phyloP scores from a whole-genome alignment of 2,329 filamentous ascomycete species.

The Oidium heveae region DNA sequence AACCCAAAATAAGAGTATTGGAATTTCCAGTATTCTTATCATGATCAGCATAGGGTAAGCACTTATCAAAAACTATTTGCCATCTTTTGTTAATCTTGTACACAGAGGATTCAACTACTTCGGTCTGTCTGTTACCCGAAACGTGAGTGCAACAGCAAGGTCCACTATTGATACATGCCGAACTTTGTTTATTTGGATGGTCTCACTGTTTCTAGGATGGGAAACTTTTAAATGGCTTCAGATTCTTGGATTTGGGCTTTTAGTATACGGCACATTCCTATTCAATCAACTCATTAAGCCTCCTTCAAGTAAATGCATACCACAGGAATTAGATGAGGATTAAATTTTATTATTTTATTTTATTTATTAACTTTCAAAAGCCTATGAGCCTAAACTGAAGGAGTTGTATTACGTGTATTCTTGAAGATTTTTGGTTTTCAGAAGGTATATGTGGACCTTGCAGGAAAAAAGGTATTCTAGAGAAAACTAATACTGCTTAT shows the following conservation, averaged over 20 bases:
- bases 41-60: conserved; percentile 93
- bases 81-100: background rate
- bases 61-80: background rate
- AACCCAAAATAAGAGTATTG: conserved; percentile 41
- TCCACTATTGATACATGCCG: conserved; percentile 95
- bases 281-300: conserved; percentile 87
- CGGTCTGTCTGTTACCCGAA: conserved; percentile 73
- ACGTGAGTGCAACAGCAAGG: conserved; percentile 72
- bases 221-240: conserved; percentile 96
- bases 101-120: conserved; percentile 93
- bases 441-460: no score
- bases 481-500: no score
- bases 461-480: no score
- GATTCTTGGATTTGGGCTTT: conserved; percentile 60
- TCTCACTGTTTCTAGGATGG: conserved; percentile 81
- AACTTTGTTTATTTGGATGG: conserved; percentile 94
- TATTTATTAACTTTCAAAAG: no score
- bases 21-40: conserved; percentile 60
- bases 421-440: background rate
- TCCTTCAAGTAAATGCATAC: conserved; percentile 19
- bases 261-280: conserved; percentile 90
- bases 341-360: no score
- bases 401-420: no score
- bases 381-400: no score
- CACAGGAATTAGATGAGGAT: no score